Evolutionary conservation across 768 basidiomycete species (phyloP).

Genomic region (Pleurotus tuoliensis): DNA sequence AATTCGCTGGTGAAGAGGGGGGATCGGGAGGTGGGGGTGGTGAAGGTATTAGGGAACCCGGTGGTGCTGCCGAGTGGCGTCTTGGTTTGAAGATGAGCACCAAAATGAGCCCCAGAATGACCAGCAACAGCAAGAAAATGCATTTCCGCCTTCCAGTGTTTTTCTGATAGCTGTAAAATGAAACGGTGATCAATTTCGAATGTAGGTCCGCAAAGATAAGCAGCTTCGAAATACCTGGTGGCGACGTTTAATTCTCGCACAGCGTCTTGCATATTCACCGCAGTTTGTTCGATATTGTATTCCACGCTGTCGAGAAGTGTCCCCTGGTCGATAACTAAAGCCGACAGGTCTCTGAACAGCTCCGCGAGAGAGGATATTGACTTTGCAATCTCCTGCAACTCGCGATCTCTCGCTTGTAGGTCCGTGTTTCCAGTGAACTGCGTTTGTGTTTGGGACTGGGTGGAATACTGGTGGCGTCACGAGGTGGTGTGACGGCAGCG

Average conservation of each 20-base stretch:
- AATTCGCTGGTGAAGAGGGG: neutral
- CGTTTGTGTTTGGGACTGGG: conserved; percentile 30
- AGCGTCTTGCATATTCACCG: conserved; percentile 75
- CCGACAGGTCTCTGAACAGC: conserved; percentile 92
- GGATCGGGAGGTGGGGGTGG: conserved; percentile 16
- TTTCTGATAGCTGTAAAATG: conserved; percentile 73
- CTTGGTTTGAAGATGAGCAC: conserved; percentile 93
- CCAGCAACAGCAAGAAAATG: conserved; percentile 86
- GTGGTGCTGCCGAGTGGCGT: conserved; percentile 35
- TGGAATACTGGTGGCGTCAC: conserved; percentile 32
- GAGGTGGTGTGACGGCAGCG: conserved; percentile 20
- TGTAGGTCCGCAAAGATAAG: conserved; percentile 7
- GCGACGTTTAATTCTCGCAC: conserved; percentile 82
- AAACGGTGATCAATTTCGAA: neutral
- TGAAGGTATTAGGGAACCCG: conserved; percentile 11
- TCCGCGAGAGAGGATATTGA: conserved; percentile 91
- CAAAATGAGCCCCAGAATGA: conserved; percentile 85
- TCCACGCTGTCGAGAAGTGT: conserved; percentile 95
- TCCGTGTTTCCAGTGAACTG: conserved; percentile 38
- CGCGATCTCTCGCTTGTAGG: conserved; percentile 49
- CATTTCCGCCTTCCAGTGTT: conserved; percentile 91
- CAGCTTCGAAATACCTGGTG: conserved; percentile 56
- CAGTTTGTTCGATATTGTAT: conserved; percentile 95
- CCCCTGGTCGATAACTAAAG: conserved; percentile 95
- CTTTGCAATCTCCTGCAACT: conserved; percentile 86